Evolutionary conservation across 179 eudicot species (phyloP), one percentile per base, ranked within the genome.

Genomic region (Corrigiola litoralis): DNA sequence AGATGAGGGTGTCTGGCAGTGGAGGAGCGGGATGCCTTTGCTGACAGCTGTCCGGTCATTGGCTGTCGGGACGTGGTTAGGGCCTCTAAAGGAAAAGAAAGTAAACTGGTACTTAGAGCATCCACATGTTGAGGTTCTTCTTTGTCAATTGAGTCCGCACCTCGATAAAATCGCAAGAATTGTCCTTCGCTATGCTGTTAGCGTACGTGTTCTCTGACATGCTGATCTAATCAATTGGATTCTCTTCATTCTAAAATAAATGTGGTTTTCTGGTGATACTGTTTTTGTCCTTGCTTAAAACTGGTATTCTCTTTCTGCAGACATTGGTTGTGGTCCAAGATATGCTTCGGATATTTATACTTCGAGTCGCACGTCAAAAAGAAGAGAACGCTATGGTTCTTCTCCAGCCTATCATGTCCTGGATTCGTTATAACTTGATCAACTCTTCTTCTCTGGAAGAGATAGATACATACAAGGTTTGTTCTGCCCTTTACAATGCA

Each of bases 11-110:
- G 74, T 82, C 66, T 74, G 91, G 85, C 82, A 81, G 59, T 95
- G 97, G 97, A 88, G 85, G 81, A 85, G 84, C 67, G 95, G 92
- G 50, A 80, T 82, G 80, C 99, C 99, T 9, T 80, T 85, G 83
- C 72, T 86, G 70, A 88, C 85, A 67, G 80, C 82, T 54, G 80
- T 83, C 58, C 86, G 99, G 73, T 76, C 79, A 11, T 77, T 88
- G 74, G 88, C 96, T 36, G 77, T 85, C 59, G 90, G 87, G 61
- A 77, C 97, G 61, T 60, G 85, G 66, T 71, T 95, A 60, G 99
- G 99, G 69, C 82, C 96, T 55, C 64, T 79, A 50, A 81, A 82
- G 79, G 99, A 88, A 86, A 87, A 42, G 58, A 79, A 85, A 67
- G 77, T 85, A 61, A 79, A 81, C 66, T 95, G 99, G 99, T 91